Conservation (phyloP, 768 basidiomycete genomes). For the Calocybe gangraenosa region DNA sequence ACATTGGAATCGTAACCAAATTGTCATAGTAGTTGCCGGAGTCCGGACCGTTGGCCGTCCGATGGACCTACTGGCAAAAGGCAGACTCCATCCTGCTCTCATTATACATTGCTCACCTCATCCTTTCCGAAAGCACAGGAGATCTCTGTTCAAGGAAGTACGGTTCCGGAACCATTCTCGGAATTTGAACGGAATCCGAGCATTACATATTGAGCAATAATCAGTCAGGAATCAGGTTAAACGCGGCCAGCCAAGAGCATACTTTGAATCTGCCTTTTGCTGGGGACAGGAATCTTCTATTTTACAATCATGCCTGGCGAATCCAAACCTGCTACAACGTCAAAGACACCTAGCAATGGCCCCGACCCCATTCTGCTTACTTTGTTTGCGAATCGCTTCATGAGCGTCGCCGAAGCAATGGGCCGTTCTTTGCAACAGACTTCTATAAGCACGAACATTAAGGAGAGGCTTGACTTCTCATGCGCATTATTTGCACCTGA, state of each 20-base stretch:
- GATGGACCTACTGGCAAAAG: no score
- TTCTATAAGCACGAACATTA: conserved; percentile 92
- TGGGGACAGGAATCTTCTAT: background rate
- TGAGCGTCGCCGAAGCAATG: conserved; percentile 98
- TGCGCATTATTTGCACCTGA: conserved; percentile 95
- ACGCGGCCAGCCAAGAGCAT: no score
- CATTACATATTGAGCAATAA: no score
- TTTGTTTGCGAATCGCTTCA: conserved; percentile 93
- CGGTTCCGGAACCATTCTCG: conserved; percentile 5
- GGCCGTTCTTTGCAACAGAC: conserved; percentile 87
- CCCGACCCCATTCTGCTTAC: conserved; percentile 87
- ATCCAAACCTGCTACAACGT: background rate
- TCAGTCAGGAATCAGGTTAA: no score
- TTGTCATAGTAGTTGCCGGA: background rate
- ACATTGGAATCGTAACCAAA: background rate
- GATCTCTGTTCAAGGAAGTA: no score
- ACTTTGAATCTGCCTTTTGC: background rate
- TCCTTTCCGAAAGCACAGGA: no score
- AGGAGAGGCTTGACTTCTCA: conserved; percentile 91
- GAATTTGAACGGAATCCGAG: conserved; percentile 14
- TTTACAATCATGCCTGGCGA: conserved; percentile 7
- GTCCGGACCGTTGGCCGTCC: background rate
- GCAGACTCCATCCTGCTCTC: no score
- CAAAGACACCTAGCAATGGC: conserved; percentile 29
- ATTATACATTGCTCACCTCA: no score